Evolutionary conservation across 768 basidiomycete species (phyloP), one percentile per base, ranked within the genome.

Genomic region (Termitomyces titanicus): DNA sequence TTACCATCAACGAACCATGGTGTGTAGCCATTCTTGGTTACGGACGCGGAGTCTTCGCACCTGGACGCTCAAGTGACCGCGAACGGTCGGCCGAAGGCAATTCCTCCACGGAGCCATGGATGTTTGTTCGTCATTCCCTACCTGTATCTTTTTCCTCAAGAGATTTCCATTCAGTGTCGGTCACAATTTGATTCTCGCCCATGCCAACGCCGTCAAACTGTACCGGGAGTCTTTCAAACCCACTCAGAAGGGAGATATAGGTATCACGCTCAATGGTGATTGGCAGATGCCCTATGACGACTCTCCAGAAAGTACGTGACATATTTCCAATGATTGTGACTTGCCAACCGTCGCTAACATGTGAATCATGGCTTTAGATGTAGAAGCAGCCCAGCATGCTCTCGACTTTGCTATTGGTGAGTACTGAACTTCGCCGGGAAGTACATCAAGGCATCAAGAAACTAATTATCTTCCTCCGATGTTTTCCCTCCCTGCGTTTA

Each of bases 1-100:
- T 89, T 47, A 89, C 87, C 3, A 74, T 89, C 69, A 89, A 90
- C 66, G 88, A 92, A 71, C 86, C 86, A 0, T 87, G 83, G 85
- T 84, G 83, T 65, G 76, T 85, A 49, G 79, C 87, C 47, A 75
- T 87, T 61, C 72, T 86, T 46, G 87, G 88, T n/a, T 85, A 88
- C 63, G 83, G 84, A 13, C 76, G 80, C 44, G 88, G 86, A 44
- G 78, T 84, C 13, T 89, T 89, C 59, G 88, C 85, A 3, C 87
- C 86, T 42, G 86, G 87, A 37, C 74, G 85, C 52, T 84, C 82
- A 62, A 85, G 83, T 68, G 82, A 86, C 66, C 80, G 87, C 20
- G 66, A 62, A 50, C 79, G 82, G 53, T 83, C 79, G 38, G 69
- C 79, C 3, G 81, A 84, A 67, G 84, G 85, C 40, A 76, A 88